A percentile compares a stretch with the other conserved stretches of the same genome.
Evolutionary conservation across 345 rosid species (phyloP).

Genomic region (Camelina laxa): DNA sequence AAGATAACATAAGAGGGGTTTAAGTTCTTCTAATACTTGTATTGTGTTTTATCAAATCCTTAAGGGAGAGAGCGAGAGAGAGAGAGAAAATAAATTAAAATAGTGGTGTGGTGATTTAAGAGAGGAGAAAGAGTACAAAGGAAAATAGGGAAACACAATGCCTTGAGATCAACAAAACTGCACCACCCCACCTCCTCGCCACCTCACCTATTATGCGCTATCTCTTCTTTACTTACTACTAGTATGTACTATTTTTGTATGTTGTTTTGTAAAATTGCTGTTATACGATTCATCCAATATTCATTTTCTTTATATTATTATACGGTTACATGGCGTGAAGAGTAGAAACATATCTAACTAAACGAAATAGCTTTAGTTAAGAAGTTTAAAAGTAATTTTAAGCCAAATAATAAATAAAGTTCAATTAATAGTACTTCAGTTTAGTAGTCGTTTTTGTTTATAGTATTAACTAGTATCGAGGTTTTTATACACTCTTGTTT

Average conservation of each 20-base stretch:
- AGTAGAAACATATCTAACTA: neutral
- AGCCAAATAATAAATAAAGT: neutral
- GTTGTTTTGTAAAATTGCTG: neutral
- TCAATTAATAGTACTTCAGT: no score
- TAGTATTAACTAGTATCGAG: neutral
- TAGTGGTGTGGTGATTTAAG: slow-evolving; percentile 4
- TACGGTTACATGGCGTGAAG: neutral
- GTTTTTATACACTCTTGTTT: neutral
- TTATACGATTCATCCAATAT: slow-evolving; percentile 5
- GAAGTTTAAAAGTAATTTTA: neutral
- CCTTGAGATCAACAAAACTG: slow-evolving; percentile 76
- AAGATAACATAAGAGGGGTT: slow-evolving; percentile 32
- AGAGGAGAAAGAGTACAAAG: slow-evolving; percentile 44
- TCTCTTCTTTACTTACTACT: slow-evolving; percentile 23
- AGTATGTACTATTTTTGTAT: neutral
- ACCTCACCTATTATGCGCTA: slow-evolving; percentile 53
- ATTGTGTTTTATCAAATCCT: neutral
- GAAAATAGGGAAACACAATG: slow-evolving; percentile 48
- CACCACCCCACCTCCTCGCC: slow-evolving; percentile 52
- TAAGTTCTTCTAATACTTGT: slow-evolving; percentile 21
- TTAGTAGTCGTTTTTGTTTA: neutral
- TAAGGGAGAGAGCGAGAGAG: neutral
- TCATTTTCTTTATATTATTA: neutral
- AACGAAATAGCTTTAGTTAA: neutral
- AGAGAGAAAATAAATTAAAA: neutral